Conservation (phyloP, 495 filamentous ascomycete species). For the Talaromyces thailandensis region DNA sequence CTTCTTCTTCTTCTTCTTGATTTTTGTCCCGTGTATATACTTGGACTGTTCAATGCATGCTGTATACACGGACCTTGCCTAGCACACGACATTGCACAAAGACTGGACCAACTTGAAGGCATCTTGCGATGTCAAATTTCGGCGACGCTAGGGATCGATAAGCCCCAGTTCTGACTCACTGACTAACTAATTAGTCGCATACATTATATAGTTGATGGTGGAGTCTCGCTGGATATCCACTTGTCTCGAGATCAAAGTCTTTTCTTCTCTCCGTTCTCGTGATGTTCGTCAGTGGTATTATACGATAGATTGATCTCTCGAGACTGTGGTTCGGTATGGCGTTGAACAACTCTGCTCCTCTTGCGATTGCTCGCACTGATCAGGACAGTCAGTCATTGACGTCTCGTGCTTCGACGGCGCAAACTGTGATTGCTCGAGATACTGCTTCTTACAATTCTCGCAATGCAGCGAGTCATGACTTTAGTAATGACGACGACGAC, state of each 20-base stretch:
- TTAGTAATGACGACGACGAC: conserved; percentile 35
- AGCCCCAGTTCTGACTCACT: background rate
- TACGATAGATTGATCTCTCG: background rate
- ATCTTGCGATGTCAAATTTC: background rate
- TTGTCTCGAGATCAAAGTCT: background rate
- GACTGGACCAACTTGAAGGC: background rate
- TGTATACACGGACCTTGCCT: background rate
- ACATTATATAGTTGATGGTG: background rate
- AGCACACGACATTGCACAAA: background rate
- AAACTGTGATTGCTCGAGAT: conserved; percentile 62
- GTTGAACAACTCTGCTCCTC: conserved; percentile 10
- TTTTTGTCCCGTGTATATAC: background rate
- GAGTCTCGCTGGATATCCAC: background rate
- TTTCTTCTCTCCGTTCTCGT: background rate
- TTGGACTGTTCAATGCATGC: background rate
- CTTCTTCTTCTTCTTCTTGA: background rate
- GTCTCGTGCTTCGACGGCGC: conserved; percentile 56
- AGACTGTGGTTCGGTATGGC: conserved; percentile 10
- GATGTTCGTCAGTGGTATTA: background rate
- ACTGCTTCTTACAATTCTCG: conserved; percentile 38
- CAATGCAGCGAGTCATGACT: background rate
- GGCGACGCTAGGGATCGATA: background rate
- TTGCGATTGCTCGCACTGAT: conserved; percentile 12
- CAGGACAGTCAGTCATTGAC: conserved; percentile 33
- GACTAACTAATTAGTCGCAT: background rate